These are phyloP conservation scores for Pleomassaria siparia DNA, from an alignment of 2,329 filamentous ascomycete species.

Conservation along the genomic window DNA sequence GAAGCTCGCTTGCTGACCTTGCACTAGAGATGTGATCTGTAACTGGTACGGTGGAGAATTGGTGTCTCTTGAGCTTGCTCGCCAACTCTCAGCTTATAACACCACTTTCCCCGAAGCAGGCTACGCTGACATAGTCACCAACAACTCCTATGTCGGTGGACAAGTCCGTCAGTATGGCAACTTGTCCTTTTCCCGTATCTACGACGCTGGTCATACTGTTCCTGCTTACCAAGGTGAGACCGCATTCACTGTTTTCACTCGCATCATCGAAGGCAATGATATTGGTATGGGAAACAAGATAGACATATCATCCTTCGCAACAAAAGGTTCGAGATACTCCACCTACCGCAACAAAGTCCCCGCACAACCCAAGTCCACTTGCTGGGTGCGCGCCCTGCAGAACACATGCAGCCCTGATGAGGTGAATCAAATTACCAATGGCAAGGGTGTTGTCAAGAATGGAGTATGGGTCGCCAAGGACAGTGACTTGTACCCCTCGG, in stretches of 20 bases:
- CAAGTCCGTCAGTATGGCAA: slow-evolving; percentile 75
- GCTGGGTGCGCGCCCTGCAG: slow-evolving; percentile 59
- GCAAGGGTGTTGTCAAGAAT: slow-evolving; percentile 43
- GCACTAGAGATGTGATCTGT: slow-evolving; percentile 50
- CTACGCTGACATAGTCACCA: slow-evolving; percentile 71
- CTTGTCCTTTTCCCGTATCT: slow-evolving; percentile 54
- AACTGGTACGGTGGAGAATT: slow-evolving; percentile 74
- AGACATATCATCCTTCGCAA: slow-evolving; percentile 56
- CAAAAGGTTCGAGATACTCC: slow-evolving; percentile 59
- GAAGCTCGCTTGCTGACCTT: background rate
- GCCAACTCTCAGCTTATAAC: slow-evolving; percentile 46
- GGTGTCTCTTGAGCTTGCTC: slow-evolving; percentile 60
- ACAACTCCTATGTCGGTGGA: slow-evolving; percentile 67
- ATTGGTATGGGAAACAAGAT: slow-evolving; percentile 53
- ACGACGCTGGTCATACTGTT: slow-evolving; percentile 55
- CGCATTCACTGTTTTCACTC: slow-evolving; percentile 54
- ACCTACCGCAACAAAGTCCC: slow-evolving; percentile 59
- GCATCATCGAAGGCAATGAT: slow-evolving; percentile 52
- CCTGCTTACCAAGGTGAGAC: slow-evolving; percentile 49
- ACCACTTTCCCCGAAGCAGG: slow-evolving; percentile 64
- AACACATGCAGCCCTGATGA: slow-evolving; percentile 58
- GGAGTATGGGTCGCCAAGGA: slow-evolving; percentile 23
- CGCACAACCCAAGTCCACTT: slow-evolving; percentile 52
- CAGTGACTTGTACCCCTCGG: slow-evolving; percentile 8
- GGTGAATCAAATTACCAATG: slow-evolving; percentile 49